These are phyloP conservation scores for Henningerozyma blattae DNA, from an alignment of 805 yeast genomes.

Conservation along the genomic window DNA sequence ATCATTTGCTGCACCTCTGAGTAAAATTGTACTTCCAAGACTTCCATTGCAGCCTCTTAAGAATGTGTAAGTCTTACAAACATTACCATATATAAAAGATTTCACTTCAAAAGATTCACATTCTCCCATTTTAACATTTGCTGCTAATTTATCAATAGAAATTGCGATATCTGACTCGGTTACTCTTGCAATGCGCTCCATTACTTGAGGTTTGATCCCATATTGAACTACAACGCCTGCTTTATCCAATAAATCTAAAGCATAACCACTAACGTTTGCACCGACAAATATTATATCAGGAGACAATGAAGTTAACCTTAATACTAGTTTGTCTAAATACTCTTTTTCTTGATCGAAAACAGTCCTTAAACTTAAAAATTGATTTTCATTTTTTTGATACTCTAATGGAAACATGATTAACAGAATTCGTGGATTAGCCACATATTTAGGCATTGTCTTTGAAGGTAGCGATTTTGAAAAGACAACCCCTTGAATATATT, in stretches of 20 bases:
- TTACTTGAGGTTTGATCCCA: conserved; percentile 69
- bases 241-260: conserved; percentile 55
- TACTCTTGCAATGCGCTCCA: conserved; percentile 64
- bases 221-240: conserved; percentile 74
- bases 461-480: conserved; percentile 77
- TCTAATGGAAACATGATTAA: conserved; percentile 84
- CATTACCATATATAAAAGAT: conserved; percentile 43
- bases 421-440: conserved; percentile 63
- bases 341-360: conserved; percentile 82
- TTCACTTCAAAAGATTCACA: conserved; percentile 65
- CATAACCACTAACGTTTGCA: conserved; percentile 72
- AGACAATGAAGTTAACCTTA: conserved; percentile 58
- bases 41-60: conserved; percentile 64
- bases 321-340: conserved; percentile 68
- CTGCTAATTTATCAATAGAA: conserved; percentile 74
- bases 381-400: conserved; percentile 64
- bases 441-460: conserved; percentile 57
- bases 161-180: conserved; percentile 78
- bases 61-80: conserved; percentile 61
- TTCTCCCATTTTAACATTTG: conserved; percentile 57
- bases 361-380: conserved; percentile 71
- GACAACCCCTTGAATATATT: conserved; percentile 62
- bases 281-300: conserved; percentile 76
- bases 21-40: conserved; percentile 71
- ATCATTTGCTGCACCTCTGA: conserved; percentile 69